A percentile compares a stretch with the other conserved stretches of the same genome.
Conservation (phyloP, 441 rosid genomes). For the Francoa sonchifolia region DNA sequence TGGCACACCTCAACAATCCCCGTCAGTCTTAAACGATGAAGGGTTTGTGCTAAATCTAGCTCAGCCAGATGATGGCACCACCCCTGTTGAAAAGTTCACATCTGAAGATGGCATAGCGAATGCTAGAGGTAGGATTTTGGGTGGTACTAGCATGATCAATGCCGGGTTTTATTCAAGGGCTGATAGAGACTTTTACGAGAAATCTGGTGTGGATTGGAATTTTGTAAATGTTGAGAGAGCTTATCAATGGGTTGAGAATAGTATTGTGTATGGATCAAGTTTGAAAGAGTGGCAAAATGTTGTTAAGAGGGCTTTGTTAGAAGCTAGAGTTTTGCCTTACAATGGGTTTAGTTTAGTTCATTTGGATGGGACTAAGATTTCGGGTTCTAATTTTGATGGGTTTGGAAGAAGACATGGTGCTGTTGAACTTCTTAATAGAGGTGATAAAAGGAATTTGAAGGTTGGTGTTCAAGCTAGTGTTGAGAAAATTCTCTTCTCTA, state of each 20-base stretch:
- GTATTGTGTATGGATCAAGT: not conserved
- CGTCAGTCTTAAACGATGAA: not conserved
- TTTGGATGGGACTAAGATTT: not conserved
- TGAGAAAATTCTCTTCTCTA: not conserved
- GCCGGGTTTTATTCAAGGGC: not conserved
- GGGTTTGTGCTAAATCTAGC: not conserved
- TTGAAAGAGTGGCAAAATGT: not conserved
- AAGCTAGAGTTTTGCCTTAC: not conserved
- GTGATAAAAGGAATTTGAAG: not conserved
- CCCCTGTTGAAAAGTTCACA: not conserved
- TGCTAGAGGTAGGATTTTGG: not conserved
- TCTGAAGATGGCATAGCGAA: not conserved
- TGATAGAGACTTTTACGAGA: not conserved
- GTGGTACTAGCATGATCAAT: constrained; percentile 2
- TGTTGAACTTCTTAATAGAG: not conserved
- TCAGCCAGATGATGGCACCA: not conserved
- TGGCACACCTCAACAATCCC: not conserved
- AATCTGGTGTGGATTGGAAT: not conserved
- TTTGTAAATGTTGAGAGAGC: not conserved
- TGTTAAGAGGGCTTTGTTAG: not conserved
- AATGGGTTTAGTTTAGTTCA: not conserved
- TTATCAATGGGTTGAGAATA: not conserved
- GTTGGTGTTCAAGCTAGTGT: not conserved
- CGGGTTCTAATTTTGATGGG: not conserved
- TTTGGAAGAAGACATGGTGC: not conserved